Evolutionary conservation across 1,139 yeast species (phyloP).

Genomic region (Yamadazyma blattariae): DNA sequence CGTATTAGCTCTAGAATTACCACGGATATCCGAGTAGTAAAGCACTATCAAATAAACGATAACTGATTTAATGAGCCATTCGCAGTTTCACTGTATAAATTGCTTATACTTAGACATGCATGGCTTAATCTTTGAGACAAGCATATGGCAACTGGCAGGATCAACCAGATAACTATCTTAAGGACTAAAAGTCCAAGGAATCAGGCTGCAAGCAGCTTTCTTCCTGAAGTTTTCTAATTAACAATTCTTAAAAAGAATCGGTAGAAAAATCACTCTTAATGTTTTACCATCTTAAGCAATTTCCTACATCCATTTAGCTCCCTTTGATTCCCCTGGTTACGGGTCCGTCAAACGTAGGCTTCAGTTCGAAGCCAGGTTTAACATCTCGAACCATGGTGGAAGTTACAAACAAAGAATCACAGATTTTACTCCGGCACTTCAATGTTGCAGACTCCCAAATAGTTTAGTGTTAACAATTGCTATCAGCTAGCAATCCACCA

Average conservation of each 20-base stretch:
- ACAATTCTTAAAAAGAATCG: not conserved
- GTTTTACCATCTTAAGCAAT: constrained; percentile 1
- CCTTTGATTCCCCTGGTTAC: constrained; percentile 3
- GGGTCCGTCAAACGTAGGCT: constrained; percentile 2
- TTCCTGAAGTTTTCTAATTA: not conserved
- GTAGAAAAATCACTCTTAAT: not conserved
- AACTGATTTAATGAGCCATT: too few relatives aligned
- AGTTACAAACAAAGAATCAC: constrained; percentile 1
- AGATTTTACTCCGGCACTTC: constrained; percentile 1
- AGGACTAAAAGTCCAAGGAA: too few relatives aligned
- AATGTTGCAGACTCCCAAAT: constrained; percentile 1
- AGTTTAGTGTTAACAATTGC: constrained; percentile 2
- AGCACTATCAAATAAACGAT: too few relatives aligned
- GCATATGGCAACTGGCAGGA: too few relatives aligned
- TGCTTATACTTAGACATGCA: too few relatives aligned
- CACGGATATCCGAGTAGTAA: too few relatives aligned
- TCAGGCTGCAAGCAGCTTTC: not conserved
- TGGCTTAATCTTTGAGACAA: too few relatives aligned
- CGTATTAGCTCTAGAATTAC: too few relatives aligned
- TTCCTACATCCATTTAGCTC: constrained; percentile 3
- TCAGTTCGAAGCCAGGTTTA: constrained; percentile 1
- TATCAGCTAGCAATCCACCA: constrained; percentile 7
- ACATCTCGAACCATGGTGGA: constrained; percentile 3
- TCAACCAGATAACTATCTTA: too few relatives aligned
- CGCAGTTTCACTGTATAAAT: too few relatives aligned